Evolutionary conservation across 164 flowering plant species (phyloP), one percentile per base, ranked within the genome.

Genomic region (Akebia trifoliata): DNA sequence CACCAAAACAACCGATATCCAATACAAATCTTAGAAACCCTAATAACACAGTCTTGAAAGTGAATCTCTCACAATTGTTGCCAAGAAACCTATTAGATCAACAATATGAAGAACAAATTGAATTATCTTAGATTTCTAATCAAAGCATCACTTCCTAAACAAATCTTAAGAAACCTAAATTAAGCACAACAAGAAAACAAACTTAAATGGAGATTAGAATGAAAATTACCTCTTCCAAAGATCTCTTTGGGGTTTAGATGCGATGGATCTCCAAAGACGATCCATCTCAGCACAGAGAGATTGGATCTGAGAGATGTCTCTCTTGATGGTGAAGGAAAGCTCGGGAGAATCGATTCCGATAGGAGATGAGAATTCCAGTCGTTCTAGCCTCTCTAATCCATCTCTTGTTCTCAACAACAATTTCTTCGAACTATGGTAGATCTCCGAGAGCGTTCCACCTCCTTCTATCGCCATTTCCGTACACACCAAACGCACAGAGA

Each of bases 171-270:
- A n/a, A n/a, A n/a, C n/a, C n/a, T n/a, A n/a, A n/a, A n/a, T n/a
- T n/a, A 50, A 36, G 22, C 21, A 8, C 48, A 35, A 45, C 7
- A 28, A 57, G 22, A 35, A 28, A 15, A 10, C 1, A 17, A n/a
- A n/a, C n/a, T n/a, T 39, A 39, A 8, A 14, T 39, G 43, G n/a
- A 39, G n/a, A n/a, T n/a, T n/a, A 8, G n/a, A 20, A 1, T 25
- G 8, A 24, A 30, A 17, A 48, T 39, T 29, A 84, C 97, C 97
- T 77, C 67, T 75, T 86, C 98, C 98, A 92, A 59, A 92, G 87
- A 81, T 92, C 98, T 52, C 98, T 88, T 56, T 92, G 97, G 20
- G 93, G 70, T 46, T 85, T 89, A 57, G 83, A 72, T 32, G 81
- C 63, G 20, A 87, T 65, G 50, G 98, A 89, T 43, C 98, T 82